phyloP scores from a whole-genome alignment of 345 rosid species.

The Bruguiera sexangula region DNA sequence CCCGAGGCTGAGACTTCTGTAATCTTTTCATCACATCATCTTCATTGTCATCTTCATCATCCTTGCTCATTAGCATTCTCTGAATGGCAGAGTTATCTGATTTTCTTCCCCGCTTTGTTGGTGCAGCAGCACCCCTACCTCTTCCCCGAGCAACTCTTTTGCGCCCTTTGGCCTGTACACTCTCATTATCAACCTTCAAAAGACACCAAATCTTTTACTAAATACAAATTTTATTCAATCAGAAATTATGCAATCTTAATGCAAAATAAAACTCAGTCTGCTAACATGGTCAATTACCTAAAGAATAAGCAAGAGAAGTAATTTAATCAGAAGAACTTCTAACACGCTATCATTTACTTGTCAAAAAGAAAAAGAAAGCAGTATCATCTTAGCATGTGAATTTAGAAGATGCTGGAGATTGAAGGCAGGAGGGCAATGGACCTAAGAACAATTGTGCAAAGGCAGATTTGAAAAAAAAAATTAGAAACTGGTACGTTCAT shows the following conservation, averaged over 20 bases:
- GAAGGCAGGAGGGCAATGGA: too few relatives aligned
- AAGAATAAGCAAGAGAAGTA: too few relatives aligned
- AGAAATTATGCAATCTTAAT: neutral
- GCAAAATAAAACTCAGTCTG: neutral
- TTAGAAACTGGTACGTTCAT: too few relatives aligned
- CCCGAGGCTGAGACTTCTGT: constrained; percentile 68
- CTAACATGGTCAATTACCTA: neutral
- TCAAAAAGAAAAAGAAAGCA: too few relatives aligned
- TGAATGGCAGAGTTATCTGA: constrained; percentile 57
- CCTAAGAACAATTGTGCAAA: too few relatives aligned
- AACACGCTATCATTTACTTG: too few relatives aligned
- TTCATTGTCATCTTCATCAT: constrained; percentile 68
- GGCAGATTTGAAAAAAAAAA: too few relatives aligned
- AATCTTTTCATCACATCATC: constrained; percentile 48
- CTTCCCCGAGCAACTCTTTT: constrained; percentile 76
- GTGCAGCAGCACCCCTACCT: constrained; percentile 57
- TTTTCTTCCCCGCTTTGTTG: constrained; percentile 78
- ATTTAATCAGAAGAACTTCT: too few relatives aligned
- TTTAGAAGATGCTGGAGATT: too few relatives aligned
- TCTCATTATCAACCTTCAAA: constrained; percentile 52
- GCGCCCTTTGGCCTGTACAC: constrained; percentile 46
- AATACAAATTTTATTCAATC: neutral
- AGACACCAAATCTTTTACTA: constrained; percentile 6
- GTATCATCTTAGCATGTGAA: too few relatives aligned
- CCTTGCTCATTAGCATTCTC: constrained; percentile 54